Conservation (phyloP, 2,329 filamentous ascomycete genomes). For the Penicillium digitatum region DNA sequence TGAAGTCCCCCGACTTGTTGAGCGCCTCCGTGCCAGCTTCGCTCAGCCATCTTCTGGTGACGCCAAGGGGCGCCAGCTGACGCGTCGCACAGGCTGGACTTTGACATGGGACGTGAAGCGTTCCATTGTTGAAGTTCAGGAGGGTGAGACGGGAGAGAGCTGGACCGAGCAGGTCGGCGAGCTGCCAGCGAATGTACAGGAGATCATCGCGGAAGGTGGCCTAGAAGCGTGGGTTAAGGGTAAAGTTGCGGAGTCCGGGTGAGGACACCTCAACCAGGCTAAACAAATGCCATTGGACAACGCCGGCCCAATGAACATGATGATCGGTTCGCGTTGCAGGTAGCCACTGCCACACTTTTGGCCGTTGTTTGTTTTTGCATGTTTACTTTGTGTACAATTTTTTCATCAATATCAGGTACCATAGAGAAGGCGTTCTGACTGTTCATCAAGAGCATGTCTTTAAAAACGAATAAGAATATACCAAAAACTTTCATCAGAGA, state of each 20-base stretch:
- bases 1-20: constrained; percentile 37
- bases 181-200: constrained; percentile 79
- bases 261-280: background rate
- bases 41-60: constrained; percentile 6
- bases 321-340: background rate
- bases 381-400: background rate
- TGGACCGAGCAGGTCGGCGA: constrained; percentile 83
- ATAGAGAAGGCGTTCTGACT: background rate
- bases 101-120: constrained; percentile 74
- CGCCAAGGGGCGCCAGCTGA: constrained; percentile 13
- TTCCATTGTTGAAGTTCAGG: constrained; percentile 66
- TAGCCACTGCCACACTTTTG: background rate
- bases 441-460: background rate
- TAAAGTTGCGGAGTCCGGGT: constrained; percentile 8
- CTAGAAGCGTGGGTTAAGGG: constrained; percentile 79
- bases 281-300: background rate
- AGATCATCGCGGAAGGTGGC: constrained; percentile 73
- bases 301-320: background rate
- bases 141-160: constrained; percentile 61
- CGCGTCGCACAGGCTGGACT: constrained; percentile 56
- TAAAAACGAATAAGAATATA: background rate
- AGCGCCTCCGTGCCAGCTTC: constrained; percentile 29
- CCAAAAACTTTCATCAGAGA: background rate
- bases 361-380: background rate
- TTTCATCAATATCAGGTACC: background rate